Conservation (phyloP, 345 rosid genomes). For the Lepidium didymum region DNA sequence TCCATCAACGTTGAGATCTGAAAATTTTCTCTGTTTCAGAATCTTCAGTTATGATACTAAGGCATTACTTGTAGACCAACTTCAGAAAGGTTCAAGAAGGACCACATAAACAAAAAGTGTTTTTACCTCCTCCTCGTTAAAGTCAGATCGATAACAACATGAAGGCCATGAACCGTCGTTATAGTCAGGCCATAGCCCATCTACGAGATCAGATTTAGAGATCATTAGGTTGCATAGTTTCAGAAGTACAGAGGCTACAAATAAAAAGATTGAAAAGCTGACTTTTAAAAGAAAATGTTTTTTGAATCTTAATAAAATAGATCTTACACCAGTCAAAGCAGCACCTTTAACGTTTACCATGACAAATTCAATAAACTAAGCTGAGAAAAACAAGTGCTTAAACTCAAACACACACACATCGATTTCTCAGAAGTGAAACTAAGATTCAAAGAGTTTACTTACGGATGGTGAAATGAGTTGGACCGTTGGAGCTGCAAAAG, state of each 20-base stretch:
- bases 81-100: not conserved
- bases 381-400: not conserved
- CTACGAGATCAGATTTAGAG: constrained; percentile 29
- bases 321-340: not conserved
- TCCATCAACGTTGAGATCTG: constrained; percentile 58
- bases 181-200: constrained; percentile 97
- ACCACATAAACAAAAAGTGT: not conserved
- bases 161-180: constrained; percentile 94
- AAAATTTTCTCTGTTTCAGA: constrained; percentile 4
- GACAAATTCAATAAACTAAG: not conserved
- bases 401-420: not conserved
- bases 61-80: not conserved
- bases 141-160: constrained; percentile 52
- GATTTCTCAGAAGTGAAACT: not conserved
- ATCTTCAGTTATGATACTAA: not conserved
- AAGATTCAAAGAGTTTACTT: constrained; percentile 33
- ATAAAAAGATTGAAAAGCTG: not conserved
- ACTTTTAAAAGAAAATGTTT: too few relatives aligned
- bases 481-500: constrained; percentile 50
- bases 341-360: not conserved
- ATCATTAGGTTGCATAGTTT: not conserved
- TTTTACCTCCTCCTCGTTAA: constrained; percentile 64
- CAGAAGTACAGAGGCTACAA: not conserved
- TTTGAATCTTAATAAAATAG: too few relatives aligned
- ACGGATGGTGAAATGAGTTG: constrained; percentile 85